A percentile compares a stretch with the other conserved stretches of the same genome.
Conservation (phyloP, 2,329 filamentous ascomycete species). For the Colletotrichum echinochloae region DNA sequence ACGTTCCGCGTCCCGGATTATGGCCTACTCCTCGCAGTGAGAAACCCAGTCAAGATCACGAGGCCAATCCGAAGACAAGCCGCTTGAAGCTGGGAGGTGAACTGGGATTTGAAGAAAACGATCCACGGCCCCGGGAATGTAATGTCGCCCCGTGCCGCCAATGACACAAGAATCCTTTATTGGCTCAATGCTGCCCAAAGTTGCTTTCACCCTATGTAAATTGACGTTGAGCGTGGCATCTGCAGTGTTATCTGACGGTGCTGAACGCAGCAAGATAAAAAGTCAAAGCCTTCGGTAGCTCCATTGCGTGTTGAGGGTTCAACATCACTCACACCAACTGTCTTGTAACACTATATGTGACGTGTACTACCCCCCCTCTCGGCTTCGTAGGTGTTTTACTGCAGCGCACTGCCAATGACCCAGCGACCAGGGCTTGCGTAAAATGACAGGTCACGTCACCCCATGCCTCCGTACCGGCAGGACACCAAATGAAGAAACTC, state of each 20-base stretch:
- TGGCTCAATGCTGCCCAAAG: no score
- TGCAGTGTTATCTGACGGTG: neutral
- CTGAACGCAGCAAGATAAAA: neutral
- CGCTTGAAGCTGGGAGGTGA: neutral
- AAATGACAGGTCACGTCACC: neutral
- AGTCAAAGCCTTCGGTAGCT: neutral
- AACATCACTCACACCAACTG: neutral
- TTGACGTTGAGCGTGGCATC: neutral
- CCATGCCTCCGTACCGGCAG: neutral
- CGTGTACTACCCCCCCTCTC: neutral
- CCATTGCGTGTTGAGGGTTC: neutral
- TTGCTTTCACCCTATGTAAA: no score
- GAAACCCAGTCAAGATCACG: neutral
- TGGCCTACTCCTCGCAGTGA: neutral
- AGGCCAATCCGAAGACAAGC: neutral
- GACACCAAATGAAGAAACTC: neutral
- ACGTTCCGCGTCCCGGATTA: no score
- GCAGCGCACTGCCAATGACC: neutral
- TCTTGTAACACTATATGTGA: neutral
- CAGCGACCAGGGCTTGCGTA: neutral
- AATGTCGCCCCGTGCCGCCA: neutral
- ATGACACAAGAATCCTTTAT: neutral
- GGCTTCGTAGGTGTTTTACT: neutral
- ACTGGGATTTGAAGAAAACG: rapidly evolving
- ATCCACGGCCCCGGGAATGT: neutral